Base-by-base conservation (phyloP, 768 basidiomycete species). In the Candolleomyces aberdarensis region DNA sequence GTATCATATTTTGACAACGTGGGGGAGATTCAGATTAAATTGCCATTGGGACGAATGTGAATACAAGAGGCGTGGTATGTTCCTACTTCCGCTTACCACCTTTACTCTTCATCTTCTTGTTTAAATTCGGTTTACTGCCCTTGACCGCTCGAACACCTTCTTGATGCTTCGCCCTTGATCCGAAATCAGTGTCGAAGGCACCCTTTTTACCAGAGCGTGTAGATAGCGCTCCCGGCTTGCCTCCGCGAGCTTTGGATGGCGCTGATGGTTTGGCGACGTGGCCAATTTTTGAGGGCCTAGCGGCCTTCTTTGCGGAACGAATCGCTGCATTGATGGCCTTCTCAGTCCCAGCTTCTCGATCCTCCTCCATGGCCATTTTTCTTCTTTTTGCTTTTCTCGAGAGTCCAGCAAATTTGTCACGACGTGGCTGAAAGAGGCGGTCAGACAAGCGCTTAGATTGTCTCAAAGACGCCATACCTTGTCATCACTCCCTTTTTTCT, bases 331-430 rank as follows among this genome's bases (percentile, higher is more conserved):
- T 80, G 49, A 90, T 74, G 9, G 81, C 76, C 22, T 78, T 80
- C 39, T 72, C 75, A 58, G 86, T 85, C 15, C 81, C 83, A 4
- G 76, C 59, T 58, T 87, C 86, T 55, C 85, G 83, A 64, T 96
- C 93, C 63, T 88, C 87, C 69, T 95, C 91, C 72, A 84, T 79
- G 7, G 89, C 88, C 77, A 96, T 79, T 76, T 95, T 97, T 68
- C 94, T 82, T 61, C 96, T 83, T 72, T 97, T 98, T 55, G 83
- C 86, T 69, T 83, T 87, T 62, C 96, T 85, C n/a, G 94, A 89
- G 11, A 98, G 81, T 10, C 95, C 96, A 7, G 90, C 80, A 62
- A 85, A 83, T 64, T 87, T 89, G 66, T 92, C 89, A 65, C 90
- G 82, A 71, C 89, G 90, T 17, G 85, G 85, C 89, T 92, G 69